Evolutionary conservation across 441 rosid genomes (phyloP).

Genomic region (Pelargonium fulgidum): DNA sequence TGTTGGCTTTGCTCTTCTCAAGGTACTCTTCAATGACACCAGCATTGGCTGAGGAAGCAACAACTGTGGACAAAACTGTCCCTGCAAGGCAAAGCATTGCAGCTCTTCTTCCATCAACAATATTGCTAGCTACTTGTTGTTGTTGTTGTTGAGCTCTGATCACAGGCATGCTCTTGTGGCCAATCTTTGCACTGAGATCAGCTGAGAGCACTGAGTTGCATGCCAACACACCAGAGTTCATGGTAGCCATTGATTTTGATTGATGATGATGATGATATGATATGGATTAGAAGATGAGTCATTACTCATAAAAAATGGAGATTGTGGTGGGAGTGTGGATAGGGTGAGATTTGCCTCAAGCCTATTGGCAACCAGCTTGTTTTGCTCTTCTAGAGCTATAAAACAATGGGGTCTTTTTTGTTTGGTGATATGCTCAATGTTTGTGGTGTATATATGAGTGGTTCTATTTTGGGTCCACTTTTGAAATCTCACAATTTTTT

Average conservation of each 20-base stretch:
- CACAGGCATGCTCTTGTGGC: slow-evolving; percentile 42
- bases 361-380: slow-evolving; percentile 50
- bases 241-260: slow-evolving; percentile 47
- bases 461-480: background rate
- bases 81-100: slow-evolving; percentile 64
- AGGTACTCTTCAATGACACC: slow-evolving; percentile 84
- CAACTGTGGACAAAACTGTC: slow-evolving; percentile 56
- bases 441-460: background rate
- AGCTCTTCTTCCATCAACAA: slow-evolving; percentile 58
- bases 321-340: slow-evolving; percentile 84
- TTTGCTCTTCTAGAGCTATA: too few relatives aligned
- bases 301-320: slow-evolving; percentile 14
- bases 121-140: background rate
- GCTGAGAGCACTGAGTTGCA: slow-evolving; percentile 68
- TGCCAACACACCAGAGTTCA: slow-evolving; percentile 76
- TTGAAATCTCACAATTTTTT: background rate
- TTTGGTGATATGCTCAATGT: background rate
- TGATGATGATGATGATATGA: slow-evolving; percentile 30
- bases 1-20: slow-evolving; percentile 88
- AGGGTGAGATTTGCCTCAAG: slow-evolving; percentile 76
- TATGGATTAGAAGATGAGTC: background rate
- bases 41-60: slow-evolving; percentile 65
- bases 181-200: slow-evolving; percentile 36
- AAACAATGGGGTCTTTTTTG: slow-evolving; percentile 2
- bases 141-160: slow-evolving; percentile 50